Base-by-base conservation (phyloP, 495 filamentous ascomycete genomes). In the Penicillium waksmanii region DNA sequence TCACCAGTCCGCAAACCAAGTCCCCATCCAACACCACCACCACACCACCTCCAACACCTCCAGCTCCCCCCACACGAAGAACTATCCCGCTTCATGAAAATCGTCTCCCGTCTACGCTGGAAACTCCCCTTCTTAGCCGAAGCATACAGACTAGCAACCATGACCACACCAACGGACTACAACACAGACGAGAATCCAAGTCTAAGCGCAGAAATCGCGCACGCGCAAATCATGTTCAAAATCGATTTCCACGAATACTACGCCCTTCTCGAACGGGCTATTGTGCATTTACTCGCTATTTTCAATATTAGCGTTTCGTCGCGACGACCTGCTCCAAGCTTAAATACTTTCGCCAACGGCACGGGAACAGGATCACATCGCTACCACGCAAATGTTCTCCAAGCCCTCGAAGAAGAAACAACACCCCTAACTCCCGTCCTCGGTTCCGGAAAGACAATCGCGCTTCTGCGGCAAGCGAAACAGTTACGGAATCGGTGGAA, bases 191-290 rank as follows among this genome's bases (percentile, higher is more conserved):
- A 3, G 34, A 36, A 36, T 10, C 9, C 34, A 36, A 9, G 10
- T 2, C 34, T 10, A 13, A 36, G 13, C 34, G 36, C 36, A 38
- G 36, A 12, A 12, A 13, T n/a, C 36, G 15, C 36, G 1, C 74
- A 84, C 21, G 75, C 77, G 0, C 82, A 87, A 62, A 78, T 84
- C 31, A 88, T 88, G 80, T 89, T 89, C 74, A 88, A 89, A 66
- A 72, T 89, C 7, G 87, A 89, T 61, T 89, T 88, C 60, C 83
- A 86, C 72, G 87, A 89, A 59, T 89, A 83, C 73, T 89, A 88
- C 76, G 83, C 84, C 58, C 73, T 87, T 1, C 75, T 89, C 17
- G 87, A 89, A 68, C 82, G 86, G 7, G 84, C 84, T 0, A 75
- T 89, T 3, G 84, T 87, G 1, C 85, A 86, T 51, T 68, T 87